Percentiles rank a stretch among this genome's conserved stretches.
Conservation (phyloP, 2,329 filamentous ascomycete genomes). For the Botrytis deweyae region DNA sequence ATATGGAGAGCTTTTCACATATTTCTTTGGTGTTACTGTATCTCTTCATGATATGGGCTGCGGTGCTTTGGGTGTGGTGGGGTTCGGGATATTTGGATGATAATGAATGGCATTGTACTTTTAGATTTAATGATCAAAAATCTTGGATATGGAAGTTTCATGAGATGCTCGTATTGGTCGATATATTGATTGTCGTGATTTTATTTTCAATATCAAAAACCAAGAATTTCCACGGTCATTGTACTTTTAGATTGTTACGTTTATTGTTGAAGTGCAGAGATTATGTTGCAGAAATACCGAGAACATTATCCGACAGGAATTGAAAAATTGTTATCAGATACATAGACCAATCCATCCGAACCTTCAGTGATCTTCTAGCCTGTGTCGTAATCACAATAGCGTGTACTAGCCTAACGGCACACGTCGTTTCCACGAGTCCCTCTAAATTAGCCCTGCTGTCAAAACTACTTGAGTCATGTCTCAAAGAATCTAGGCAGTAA, state of each 20-base stretch:
- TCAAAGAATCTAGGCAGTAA: not conserved
- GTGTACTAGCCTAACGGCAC: not conserved
- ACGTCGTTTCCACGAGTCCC: not conserved
- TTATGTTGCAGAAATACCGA: too few relatives aligned
- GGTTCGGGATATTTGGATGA: constrained; percentile 8
- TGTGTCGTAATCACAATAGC: not conserved
- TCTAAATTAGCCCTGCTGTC: constrained; percentile 7
- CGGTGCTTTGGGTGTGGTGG: constrained; percentile 4
- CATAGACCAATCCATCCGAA: not conserved
- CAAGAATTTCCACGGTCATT: not conserved
- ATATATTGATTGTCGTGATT: not conserved
- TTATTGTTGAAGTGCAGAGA: not conserved
- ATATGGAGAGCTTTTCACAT: not conserved
- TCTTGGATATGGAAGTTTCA: not conserved
- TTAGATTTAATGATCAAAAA: constrained; percentile 6
- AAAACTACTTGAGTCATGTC: not conserved
- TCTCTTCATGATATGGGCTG: constrained; percentile 5
- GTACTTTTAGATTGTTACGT: not conserved
- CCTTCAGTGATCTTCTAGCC: not conserved
- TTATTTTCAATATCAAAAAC: not conserved
- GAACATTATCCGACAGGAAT: not conserved
- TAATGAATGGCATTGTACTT: constrained; percentile 19
- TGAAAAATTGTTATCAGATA: not conserved
- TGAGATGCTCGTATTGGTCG: not conserved
- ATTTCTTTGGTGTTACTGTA: constrained; percentile 2